Percentiles rank a stretch among this genome's conserved stretches.
phyloP scores from a whole-genome alignment of 2,329 filamentous ascomycete genomes.

The Pseudogymnoascus verrucosus region DNA sequence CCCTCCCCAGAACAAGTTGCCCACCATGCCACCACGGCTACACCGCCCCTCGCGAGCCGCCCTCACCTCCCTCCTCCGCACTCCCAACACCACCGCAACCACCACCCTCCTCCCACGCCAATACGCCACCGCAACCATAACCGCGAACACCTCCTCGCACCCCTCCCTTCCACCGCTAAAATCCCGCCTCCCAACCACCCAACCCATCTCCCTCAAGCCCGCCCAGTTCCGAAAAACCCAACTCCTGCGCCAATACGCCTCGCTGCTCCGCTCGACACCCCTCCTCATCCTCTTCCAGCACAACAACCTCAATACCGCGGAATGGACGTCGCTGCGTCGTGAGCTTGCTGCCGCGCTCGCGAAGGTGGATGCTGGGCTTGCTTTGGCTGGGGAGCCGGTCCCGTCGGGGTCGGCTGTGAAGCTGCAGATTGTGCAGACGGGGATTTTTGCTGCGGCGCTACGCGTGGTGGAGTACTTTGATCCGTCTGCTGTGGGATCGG shows the following conservation, averaged over 20 bases:
- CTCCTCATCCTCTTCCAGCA: constrained; percentile 66
- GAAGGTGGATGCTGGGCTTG: constrained; percentile 52
- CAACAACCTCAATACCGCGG: constrained; percentile 61
- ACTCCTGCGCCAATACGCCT: constrained; percentile 67
- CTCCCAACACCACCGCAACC: constrained; percentile 30
- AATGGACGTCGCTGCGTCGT: constrained; percentile 59
- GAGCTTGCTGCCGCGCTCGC: constrained; percentile 52
- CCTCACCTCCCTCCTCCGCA: constrained; percentile 25
- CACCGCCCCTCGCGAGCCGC: constrained; percentile 24
- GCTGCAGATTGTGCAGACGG: constrained; percentile 77
- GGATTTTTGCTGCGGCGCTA: constrained; percentile 79
- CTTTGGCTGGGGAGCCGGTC: constrained; percentile 37
- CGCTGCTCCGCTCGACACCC: constrained; percentile 61
- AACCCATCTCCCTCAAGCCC: constrained; percentile 81
- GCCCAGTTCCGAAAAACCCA: constrained; percentile 87
- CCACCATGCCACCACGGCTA: constrained; percentile 44
- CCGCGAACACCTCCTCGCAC: constrained; percentile 38
- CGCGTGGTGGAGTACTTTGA: constrained; percentile 79
- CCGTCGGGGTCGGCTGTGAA: constrained; percentile 50
- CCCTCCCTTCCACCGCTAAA: constrained; percentile 13
- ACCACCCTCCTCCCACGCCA: constrained; percentile 31
- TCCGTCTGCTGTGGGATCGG: constrained; percentile 35
- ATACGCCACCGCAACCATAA: constrained; percentile 43
- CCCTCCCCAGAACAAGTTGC: neutral
- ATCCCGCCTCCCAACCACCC: constrained; percentile 49